Percentiles rank a stretch among this genome's conserved stretches.
Evolutionary conservation across 1,284 basidiomycete genomes (phyloP).

Genomic region (Ustilago vetiveriae): DNA sequence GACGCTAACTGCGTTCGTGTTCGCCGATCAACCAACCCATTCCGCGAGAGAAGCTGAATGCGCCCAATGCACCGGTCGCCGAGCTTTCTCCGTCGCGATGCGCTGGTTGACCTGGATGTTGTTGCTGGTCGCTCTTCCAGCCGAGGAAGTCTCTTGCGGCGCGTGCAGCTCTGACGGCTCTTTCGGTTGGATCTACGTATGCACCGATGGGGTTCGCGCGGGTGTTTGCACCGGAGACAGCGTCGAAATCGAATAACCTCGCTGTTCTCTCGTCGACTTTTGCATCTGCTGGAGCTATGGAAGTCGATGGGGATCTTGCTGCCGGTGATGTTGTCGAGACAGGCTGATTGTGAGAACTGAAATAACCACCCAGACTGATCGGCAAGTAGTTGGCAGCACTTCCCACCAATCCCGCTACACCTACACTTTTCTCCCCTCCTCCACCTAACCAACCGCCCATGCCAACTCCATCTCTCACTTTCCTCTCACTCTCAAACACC

Average conservation of each 20-base stretch:
- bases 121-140: constrained; percentile 26
- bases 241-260: constrained; percentile 43
- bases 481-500: constrained; percentile 12
- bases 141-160: constrained; percentile 49
- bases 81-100: too few species aligned
- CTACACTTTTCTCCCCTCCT: background rate
- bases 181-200: constrained; percentile 33
- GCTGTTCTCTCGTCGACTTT: constrained; percentile 22
- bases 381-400: constrained; percentile 37
- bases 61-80: too few species aligned
- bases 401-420: constrained; percentile 20
- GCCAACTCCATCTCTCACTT: constrained; percentile 10
- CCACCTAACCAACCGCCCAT: background rate
- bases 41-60: too few species aligned
- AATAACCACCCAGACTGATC: constrained; percentile 21
- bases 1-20: too few species aligned
- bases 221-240: constrained; percentile 10
- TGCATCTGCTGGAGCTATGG: background rate
- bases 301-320: background rate
- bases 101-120: too few species aligned
- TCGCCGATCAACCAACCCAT: constrained; percentile 51
- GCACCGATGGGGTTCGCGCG: background rate
- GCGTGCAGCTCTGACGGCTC: constrained; percentile 39
- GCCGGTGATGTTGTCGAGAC: background rate
- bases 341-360: background rate